A percentile compares a stretch with the other conserved stretches of the same genome.
Evolutionary conservation across 192 early-diverging fungal species (phyloP).

Genomic region (Chytriomyces hyalinus): DNA sequence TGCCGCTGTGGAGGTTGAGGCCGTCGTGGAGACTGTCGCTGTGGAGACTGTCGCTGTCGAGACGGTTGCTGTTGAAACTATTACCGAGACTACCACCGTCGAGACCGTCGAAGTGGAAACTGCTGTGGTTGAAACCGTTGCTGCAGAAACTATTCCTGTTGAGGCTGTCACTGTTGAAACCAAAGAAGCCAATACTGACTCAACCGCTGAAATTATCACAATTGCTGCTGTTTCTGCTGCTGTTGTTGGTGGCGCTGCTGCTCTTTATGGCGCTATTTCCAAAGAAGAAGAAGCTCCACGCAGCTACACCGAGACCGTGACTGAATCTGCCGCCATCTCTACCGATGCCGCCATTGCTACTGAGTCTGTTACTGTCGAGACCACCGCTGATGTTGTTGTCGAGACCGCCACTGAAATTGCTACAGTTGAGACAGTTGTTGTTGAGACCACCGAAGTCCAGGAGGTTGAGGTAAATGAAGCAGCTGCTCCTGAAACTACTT

Average conservation of each 20-base stretch:
- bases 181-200: background rate
- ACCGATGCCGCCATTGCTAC: background rate
- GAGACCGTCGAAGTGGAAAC: background rate
- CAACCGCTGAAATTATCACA: background rate
- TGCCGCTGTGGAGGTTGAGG: background rate
- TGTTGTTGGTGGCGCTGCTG: background rate
- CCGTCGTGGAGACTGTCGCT: background rate
- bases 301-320: background rate
- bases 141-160: too few species aligned
- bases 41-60: background rate
- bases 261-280: background rate
- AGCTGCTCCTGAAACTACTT: background rate
- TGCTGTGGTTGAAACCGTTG: background rate
- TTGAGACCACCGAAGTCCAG: background rate
- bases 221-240: background rate
- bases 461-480: background rate
- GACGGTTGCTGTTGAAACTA: background rate
- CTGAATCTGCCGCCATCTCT: background rate
- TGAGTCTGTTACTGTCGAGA: background rate
- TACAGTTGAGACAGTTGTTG: background rate
- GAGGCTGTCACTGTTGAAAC: conserved; percentile 8
- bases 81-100: background rate
- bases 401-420: background rate
- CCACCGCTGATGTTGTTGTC: background rate
- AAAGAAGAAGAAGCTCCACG: background rate